Percentiles rank a stretch among this genome's conserved stretches.
phyloP scores from a whole-genome alignment of 129 eudicot species.

The Smallanthus sonchifolius region DNA sequence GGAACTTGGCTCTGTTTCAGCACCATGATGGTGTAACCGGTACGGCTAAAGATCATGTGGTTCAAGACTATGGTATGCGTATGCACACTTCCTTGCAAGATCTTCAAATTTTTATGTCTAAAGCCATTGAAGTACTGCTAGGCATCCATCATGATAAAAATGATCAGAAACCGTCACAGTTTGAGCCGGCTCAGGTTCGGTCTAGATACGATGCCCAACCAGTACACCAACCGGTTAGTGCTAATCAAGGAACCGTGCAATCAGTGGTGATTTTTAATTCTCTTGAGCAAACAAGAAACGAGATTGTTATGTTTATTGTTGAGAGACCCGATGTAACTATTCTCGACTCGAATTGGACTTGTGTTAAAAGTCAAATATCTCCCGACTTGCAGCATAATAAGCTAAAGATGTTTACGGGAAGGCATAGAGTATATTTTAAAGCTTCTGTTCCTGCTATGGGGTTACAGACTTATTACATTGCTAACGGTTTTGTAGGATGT shows the following conservation, averaged over 20 bases:
- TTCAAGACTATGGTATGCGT: slow-evolving; percentile 84
- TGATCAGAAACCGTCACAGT: slow-evolving; percentile 69
- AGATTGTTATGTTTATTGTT: slow-evolving; percentile 80
- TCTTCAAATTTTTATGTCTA: slow-evolving; percentile 87
- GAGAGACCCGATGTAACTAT: slow-evolving; percentile 91
- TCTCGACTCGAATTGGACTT: slow-evolving; percentile 94
- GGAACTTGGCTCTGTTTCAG: slow-evolving; percentile 96
- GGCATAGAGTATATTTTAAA: slow-evolving; percentile 85
- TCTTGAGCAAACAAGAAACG: slow-evolving; percentile 81
- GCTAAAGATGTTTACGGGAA: slow-evolving; percentile 58
- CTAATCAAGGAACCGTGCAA: slow-evolving; percentile 74
- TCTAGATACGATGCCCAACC: slow-evolving; percentile 85
- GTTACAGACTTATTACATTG: slow-evolving; percentile 82
- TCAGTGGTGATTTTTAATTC: slow-evolving; percentile 82
- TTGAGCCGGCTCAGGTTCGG: slow-evolving; percentile 78
- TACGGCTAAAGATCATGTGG: slow-evolving; percentile 97
- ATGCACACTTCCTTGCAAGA: slow-evolving; percentile 92
- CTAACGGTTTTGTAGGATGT: slow-evolving; percentile 86
- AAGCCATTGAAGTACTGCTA: slow-evolving; percentile 79
- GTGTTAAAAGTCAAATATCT: slow-evolving; percentile 90
- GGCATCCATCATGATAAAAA: slow-evolving; percentile 73
- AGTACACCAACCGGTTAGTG: slow-evolving; percentile 51
- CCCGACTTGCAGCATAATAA: slow-evolving; percentile 77
- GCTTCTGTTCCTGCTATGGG: slow-evolving; percentile 94
- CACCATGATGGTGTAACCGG: slow-evolving; percentile 99